Evolutionary conservation across 345 rosid species (phyloP).

Genomic region (Sonneratia alba): DNA sequence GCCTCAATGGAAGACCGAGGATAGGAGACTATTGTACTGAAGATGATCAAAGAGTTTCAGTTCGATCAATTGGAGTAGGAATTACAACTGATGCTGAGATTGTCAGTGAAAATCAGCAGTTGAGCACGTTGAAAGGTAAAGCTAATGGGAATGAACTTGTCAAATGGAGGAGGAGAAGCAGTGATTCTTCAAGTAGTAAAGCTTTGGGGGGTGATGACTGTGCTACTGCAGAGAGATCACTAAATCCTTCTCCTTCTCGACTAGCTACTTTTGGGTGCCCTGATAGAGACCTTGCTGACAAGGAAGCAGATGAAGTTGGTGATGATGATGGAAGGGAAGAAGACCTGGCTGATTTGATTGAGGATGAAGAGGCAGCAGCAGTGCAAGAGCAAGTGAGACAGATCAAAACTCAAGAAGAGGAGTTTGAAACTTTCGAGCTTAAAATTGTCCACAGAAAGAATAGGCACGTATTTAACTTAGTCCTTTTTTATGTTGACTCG

Average conservation of each 20-base stretch:
- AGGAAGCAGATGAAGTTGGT: slow-evolving; percentile 47
- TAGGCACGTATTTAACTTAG: slow-evolving; percentile 41
- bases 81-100: slow-evolving; percentile 86
- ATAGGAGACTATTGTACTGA: slow-evolving; percentile 56
- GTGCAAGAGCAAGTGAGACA: slow-evolving; percentile 97
- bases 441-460: slow-evolving; percentile 96
- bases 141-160: slow-evolving; percentile 54
- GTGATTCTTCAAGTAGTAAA: slow-evolving; percentile 56
- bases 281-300: slow-evolving; percentile 41
- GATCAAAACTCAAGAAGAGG: slow-evolving; percentile 94
- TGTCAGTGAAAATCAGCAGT: slow-evolving; percentile 59
- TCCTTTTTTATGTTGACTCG: background rate
- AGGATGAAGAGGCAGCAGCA: slow-evolving; percentile 95
- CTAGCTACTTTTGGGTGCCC: slow-evolving; percentile 54
- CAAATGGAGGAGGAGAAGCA: slow-evolving; percentile 71
- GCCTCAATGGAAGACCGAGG: slow-evolving; percentile 27
- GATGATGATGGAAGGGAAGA: slow-evolving; percentile 43
- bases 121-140: slow-evolving; percentile 21
- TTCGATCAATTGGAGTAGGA: slow-evolving; percentile 97
- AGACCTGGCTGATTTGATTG: slow-evolving; percentile 55
- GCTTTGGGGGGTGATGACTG: slow-evolving; percentile 67
- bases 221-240: slow-evolving; percentile 48
- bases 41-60: slow-evolving; percentile 87
- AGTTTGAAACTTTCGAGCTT: slow-evolving; percentile 94
- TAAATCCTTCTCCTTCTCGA: slow-evolving; percentile 54